Evolutionary conservation across 2,329 filamentous ascomycete species (phyloP), one percentile per base, ranked within the genome.

Genomic region (Thielaviopsis populi): DNA sequence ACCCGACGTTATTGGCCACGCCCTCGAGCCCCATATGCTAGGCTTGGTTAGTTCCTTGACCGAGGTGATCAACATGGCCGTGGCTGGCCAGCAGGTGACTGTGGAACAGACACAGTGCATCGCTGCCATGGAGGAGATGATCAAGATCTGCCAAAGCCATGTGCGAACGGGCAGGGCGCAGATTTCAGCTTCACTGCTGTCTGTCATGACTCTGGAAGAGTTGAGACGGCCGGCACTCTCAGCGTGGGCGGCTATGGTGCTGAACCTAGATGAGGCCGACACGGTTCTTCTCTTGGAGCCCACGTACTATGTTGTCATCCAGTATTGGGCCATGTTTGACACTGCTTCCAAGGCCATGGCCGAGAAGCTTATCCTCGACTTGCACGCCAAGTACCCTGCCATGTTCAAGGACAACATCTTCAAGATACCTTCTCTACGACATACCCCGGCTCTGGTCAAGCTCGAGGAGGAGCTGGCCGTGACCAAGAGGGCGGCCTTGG

Each of bases 181-280:
- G 85, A 92, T 97, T 64, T 90, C 90, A 68, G 91, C 92, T n/a
- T 96, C 89, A 71, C 78, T 99, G 13, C 84, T 95, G 67, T 91
- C 90, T 24, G 91, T 91, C 0, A 81, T 97, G 66, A 80, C 87
- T 17, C 83, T 88, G 61, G 79, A 85, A 54, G 81, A 86, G 58
- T 79, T 99, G n/a, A 84, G 89, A 67, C 80, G 89, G 66, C 79
- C 84, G 37, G 89, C 91, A 1, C 91, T 97, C 69, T 83, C 81
- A 3, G 89, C 91, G 59, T 99, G 94, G 94, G 80, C 83, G 30
- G 80, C 85, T 8, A 85, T 99, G 75, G 80, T 97, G 19, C 81
- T 76, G 33, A 82, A 85, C 61, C 79, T 97, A 59, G 85, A 86
- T 10, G 84, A 86, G 64, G 86, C 91, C 27, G 91, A 96, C 70